Evolutionary conservation across 768 basidiomycete genomes (phyloP), one percentile per base, ranked within the genome.

Genomic region (Leccinum longicurvipes): DNA sequence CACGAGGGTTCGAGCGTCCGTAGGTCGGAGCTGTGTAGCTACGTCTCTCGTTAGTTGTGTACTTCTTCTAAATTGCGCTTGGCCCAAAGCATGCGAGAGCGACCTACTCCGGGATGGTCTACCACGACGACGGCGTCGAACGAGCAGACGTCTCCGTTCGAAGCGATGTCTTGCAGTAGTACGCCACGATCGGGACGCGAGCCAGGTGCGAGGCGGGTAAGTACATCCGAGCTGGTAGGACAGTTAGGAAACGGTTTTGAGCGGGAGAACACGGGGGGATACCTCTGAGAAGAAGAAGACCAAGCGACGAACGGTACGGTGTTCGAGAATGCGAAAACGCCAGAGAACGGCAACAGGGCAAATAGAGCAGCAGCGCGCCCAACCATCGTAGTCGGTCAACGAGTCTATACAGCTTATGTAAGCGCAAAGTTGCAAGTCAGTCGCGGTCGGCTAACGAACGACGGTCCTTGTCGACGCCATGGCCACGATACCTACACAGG

Each of bases 11-110:
- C 69, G 21, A 91, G 81, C 10, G 72, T 69, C 28, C 86, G 84
- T 41, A 91, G 74, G 74, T 91, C 89, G n/a, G 87, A 85, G 24
- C 87, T 85, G 62, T 87, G 89, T 4, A 88, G 73, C 89, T 91
- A 63, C n/a, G n/a, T n/a, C n/a, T n/a, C n/a, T n/a, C n/a, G n/a
- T n/a, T n/a, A n/a, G n/a, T n/a, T n/a, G n/a, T n/a, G n/a, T n/a
- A n/a, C n/a, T n/a, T n/a, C n/a, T n/a, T 32, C 17, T 36, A 0
- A 36, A 36, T 36, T 36, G 34, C 4, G 17, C 34, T 36, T 36
- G 34, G 34, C 34, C 34, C 17, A 17, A 36, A 6, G 51, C 45
- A 21, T 39, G 21, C 32, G 12, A 25, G 29, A 50, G 29, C 24
- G 55, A 76, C 85, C 57, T 68, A 91, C 90, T 23, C 88, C 87